These are phyloP conservation scores for Polyporus arcularius DNA, from an alignment of 768 basidiomycete species.

Conservation along the genomic window DNA sequence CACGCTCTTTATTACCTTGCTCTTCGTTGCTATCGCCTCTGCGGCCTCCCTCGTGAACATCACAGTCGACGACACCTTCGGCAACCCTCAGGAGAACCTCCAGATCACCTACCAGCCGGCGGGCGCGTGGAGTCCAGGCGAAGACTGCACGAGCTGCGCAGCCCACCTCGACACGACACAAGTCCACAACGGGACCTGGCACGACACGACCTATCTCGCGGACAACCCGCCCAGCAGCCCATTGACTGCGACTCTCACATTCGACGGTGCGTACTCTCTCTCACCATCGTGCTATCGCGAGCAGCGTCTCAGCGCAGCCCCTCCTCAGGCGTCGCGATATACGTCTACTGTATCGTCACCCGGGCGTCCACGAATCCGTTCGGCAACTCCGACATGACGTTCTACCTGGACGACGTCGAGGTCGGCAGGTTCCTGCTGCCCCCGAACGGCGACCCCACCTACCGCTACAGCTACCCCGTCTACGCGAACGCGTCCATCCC, in stretches of 20 bases:
- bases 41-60: conserved; percentile 32
- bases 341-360: conserved; percentile 41
- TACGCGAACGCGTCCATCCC: conserved; percentile 32
- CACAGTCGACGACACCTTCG: conserved; percentile 42
- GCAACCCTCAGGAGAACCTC: conserved; percentile 31
- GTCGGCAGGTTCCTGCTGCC: conserved; percentile 30
- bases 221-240: conserved; percentile 14
- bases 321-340: conserved; percentile 41
- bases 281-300: not conserved
- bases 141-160: conserved; percentile 30
- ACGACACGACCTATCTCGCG: conserved; percentile 23
- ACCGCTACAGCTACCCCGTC: conserved; percentile 36
- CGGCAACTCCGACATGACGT: conserved; percentile 37
- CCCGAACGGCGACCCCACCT: conserved; percentile 22
- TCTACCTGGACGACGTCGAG: conserved; percentile 36
- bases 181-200: conserved; percentile 35
- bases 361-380: conserved; percentile 23
- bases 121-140: conserved; percentile 34
- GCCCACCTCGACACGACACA: conserved; percentile 23
- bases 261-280: conserved; percentile 34
- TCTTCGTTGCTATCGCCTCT: not conserved
- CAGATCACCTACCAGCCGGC: conserved; percentile 35
- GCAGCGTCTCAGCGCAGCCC: not conserved
- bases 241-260: conserved; percentile 31
- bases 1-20: too few relatives aligned